Conservation (phyloP, 441 rosid genomes). For the Erodium chrysanthum region DNA sequence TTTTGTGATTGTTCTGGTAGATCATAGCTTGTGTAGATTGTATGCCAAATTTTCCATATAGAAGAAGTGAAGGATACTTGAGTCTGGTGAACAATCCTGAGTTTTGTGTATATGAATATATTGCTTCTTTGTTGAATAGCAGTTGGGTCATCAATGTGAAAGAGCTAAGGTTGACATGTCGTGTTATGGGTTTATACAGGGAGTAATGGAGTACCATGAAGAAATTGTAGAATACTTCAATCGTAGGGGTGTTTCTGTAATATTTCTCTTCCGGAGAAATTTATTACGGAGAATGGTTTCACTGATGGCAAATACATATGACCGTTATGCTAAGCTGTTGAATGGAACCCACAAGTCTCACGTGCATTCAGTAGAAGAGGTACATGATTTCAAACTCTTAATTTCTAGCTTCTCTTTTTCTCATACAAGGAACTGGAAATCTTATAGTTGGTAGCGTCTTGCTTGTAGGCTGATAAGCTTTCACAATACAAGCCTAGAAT, state of each 20-base stretch:
- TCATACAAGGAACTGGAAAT: no score
- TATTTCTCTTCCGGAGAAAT: slow-evolving; percentile 73
- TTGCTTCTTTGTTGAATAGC: not conserved
- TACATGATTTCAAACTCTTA: slow-evolving; percentile 18
- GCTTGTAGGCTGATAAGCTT: slow-evolving; percentile 55
- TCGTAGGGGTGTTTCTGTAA: slow-evolving; percentile 53
- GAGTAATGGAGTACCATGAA: slow-evolving; percentile 55
- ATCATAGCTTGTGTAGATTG: not conserved
- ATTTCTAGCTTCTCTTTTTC: slow-evolving; percentile 1
- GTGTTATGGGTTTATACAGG: slow-evolving; percentile 32
- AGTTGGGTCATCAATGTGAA: no score
- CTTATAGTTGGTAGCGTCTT: slow-evolving; percentile 11
- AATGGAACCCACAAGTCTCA: slow-evolving; percentile 96
- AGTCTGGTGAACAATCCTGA: not conserved
- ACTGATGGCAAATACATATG: slow-evolving; percentile 70
- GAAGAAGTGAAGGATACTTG: not conserved
- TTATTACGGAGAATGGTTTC: slow-evolving; percentile 79
- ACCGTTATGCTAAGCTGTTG: slow-evolving; percentile 69
- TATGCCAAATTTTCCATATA: not conserved
- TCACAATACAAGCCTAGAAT: slow-evolving; percentile 61
- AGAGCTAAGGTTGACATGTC: no score
- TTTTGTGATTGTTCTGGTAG: not conserved
- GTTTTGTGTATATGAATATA: no score
- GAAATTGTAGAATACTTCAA: slow-evolving; percentile 69
- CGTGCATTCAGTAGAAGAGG: slow-evolving; percentile 87